Conservation (phyloP, 192 early-diverging fungal species). For the Podila verticillata region DNA sequence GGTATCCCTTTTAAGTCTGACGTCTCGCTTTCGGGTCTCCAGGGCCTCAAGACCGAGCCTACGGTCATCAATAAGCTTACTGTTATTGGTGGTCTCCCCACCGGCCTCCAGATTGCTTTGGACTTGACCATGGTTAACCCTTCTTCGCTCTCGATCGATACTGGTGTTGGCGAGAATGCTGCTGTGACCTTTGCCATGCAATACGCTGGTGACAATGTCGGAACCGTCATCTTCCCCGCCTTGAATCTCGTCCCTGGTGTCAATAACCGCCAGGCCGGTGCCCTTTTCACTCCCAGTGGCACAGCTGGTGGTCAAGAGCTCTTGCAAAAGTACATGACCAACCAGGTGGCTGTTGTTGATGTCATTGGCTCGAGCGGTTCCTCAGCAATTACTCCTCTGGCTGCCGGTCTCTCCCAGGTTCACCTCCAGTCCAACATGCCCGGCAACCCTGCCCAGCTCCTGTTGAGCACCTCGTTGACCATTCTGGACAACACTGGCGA, state of each 20-base stretch:
- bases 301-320: conserved; percentile 57
- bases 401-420: conserved; percentile 51
- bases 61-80: conserved; percentile 63
- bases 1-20: conserved; percentile 65
- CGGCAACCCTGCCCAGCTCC: conserved; percentile 55
- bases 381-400: conserved; percentile 58
- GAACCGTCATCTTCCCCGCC: conserved; percentile 54
- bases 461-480: conserved; percentile 54
- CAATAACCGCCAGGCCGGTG: conserved; percentile 55
- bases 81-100: conserved; percentile 59
- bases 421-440: conserved; percentile 59
- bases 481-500: conserved; percentile 54
- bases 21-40: conserved; percentile 62
- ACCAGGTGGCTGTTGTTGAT: conserved; percentile 51
- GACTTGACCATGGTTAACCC: conserved; percentile 59
- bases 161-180: conserved; percentile 57
- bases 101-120: conserved; percentile 54
- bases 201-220: conserved; percentile 54
- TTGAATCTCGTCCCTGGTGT: conserved; percentile 58
- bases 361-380: conserved; percentile 56
- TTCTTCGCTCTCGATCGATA: conserved; percentile 54
- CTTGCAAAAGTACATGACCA: conserved; percentile 61
- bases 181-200: conserved; percentile 61
- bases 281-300: conserved; percentile 58
- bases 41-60: conserved; percentile 63